Evolutionary conservation across 768 basidiomycete species (phyloP).

Genomic region (Phallus indusiatus): DNA sequence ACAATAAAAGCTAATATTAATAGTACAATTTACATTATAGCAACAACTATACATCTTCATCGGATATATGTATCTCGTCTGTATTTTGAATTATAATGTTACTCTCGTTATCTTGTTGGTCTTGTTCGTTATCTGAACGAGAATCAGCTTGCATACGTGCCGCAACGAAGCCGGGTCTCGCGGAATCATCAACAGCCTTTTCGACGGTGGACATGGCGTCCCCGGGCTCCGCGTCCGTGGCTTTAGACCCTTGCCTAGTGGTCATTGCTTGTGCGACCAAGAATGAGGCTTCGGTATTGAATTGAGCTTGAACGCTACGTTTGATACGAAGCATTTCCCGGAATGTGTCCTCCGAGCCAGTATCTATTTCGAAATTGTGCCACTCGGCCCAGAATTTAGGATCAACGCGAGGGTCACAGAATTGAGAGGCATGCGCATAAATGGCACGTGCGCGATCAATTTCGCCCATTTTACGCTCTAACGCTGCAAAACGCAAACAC

Average conservation of each 20-base stretch:
- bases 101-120: conserved; percentile 15
- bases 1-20: conserved; percentile 1
- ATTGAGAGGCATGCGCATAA: conserved; percentile 96
- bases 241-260: conserved; percentile 46
- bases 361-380: conserved; percentile 97
- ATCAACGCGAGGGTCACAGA: conserved; percentile 91
- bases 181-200: conserved; percentile 44
- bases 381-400: conserved; percentile 95
- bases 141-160: conserved; percentile 46
- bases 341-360: conserved; percentile 98
- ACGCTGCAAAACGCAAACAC: conserved; percentile 90
- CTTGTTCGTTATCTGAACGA: conserved; percentile 23
- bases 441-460: conserved; percentile 96
- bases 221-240: conserved; percentile 50
- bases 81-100: conserved; percentile 37
- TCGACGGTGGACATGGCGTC: conserved; percentile 74
- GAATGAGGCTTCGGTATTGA: conserved; percentile 94
- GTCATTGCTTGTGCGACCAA: conserved; percentile 84
- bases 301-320: conserved; percentile 95
- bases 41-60: conserved; percentile 51
- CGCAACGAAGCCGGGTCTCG: conserved; percentile 70
- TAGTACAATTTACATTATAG: no score
- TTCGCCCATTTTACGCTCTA: conserved; percentile 97
- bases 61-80: conserved; percentile 85
- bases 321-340: conserved; percentile 92